Evolutionary conservation across 2,329 filamentous ascomycete species (phyloP).

Genomic region (Mollisiaceae sp.): DNA sequence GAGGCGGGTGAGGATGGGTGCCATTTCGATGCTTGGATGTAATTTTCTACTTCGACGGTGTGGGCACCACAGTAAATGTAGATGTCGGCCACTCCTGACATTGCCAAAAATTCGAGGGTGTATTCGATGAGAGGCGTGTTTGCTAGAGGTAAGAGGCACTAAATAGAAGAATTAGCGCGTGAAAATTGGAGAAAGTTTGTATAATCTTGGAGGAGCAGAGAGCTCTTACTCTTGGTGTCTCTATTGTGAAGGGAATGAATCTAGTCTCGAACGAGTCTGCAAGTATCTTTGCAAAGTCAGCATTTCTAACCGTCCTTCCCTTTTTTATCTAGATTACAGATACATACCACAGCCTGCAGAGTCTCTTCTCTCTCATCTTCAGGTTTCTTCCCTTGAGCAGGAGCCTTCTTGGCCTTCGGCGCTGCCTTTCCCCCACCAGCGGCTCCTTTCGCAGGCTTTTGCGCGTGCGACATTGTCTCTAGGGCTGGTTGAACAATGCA

Average conservation of each 20-base stretch:
- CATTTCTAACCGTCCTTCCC: neutral
- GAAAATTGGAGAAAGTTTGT: neutral
- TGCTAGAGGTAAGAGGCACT: conserved; percentile 92
- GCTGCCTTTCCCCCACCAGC: conserved; percentile 34
- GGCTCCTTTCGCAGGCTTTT: conserved; percentile 34
- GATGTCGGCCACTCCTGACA: conserved; percentile 93
- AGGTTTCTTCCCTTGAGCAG: conserved; percentile 34
- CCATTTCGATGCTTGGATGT: conserved; percentile 83
- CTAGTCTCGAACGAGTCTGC: conserved; percentile 94
- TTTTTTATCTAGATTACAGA: neutral
- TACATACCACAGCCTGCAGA: conserved; percentile 44
- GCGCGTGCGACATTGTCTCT: conserved; percentile 20
- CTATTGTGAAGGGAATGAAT: conserved; percentile 87
- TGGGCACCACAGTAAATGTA: conserved; percentile 92
- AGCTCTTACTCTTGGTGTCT: conserved; percentile 77
- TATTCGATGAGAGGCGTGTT: conserved; percentile 97
- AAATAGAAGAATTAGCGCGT: conserved; percentile 10
- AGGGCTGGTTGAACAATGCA: neutral
- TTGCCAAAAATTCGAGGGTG: conserved; percentile 93
- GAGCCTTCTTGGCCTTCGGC: conserved; percentile 39
- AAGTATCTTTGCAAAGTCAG: conserved; percentile 66
- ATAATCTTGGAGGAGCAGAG: conserved; percentile 14
- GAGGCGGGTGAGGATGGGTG: conserved; percentile 64
- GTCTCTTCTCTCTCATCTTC: conserved; percentile 45
- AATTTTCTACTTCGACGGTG: conserved; percentile 83